These are phyloP conservation scores for Gossypium laxum DNA, from an alignment of 441 rosid genomes.

Conservation along the genomic window DNA sequence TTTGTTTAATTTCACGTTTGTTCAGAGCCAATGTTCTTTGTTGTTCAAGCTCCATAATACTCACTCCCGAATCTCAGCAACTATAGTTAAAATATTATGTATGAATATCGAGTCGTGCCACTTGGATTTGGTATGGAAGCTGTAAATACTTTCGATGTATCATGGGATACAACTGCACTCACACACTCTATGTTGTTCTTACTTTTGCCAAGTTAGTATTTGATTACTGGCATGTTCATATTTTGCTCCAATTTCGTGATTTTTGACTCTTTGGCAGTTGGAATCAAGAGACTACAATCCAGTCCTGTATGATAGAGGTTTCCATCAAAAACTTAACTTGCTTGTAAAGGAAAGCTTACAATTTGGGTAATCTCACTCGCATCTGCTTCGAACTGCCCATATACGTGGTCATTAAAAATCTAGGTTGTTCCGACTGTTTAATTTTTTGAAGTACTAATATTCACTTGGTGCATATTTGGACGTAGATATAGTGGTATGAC, in stretches of 20 bases:
- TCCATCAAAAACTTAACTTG: constrained; percentile 63
- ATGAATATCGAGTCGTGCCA: background rate
- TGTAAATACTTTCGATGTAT: background rate
- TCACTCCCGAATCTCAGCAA: background rate
- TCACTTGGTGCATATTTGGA: background rate
- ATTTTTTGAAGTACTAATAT: background rate
- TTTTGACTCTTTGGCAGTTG: constrained; percentile 37
- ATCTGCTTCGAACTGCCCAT: background rate
- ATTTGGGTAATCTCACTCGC: constrained; percentile 40
- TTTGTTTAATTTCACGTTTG: background rate
- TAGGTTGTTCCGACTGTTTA: background rate
- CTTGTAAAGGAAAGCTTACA: constrained; percentile 67
- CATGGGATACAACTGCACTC: too few species aligned
- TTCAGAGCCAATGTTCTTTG: background rate
- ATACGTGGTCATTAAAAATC: background rate
- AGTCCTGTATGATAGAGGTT: constrained; percentile 59
- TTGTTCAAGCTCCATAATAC: background rate
- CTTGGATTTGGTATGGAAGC: background rate
- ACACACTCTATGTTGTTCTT: background rate
- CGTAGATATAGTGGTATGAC: background rate
- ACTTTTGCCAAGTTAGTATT: background rate
- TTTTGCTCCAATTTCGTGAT: constrained; percentile 3
- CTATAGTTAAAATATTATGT: background rate
- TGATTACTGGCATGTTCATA: background rate
- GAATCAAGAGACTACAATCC: constrained; percentile 68